Conservation (phyloP, 495 filamentous ascomycete genomes). For the Echria macrotheca region DNA sequence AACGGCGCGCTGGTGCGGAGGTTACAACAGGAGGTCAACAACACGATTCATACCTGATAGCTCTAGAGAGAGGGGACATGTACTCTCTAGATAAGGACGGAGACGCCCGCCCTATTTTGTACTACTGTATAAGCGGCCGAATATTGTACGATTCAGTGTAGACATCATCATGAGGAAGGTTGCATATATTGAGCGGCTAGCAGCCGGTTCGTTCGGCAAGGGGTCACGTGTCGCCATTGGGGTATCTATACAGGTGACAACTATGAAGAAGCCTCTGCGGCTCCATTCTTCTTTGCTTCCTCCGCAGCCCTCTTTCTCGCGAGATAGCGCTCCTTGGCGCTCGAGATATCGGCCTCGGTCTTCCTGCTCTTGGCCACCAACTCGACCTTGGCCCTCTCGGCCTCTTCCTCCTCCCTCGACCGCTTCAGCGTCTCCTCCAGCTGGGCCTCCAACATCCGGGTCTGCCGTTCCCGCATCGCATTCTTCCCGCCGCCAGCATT, state of each 20-base stretch:
- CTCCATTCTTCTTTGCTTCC: constrained; percentile 53
- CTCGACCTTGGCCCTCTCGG: constrained; percentile 61
- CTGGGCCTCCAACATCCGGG: constrained; percentile 79
- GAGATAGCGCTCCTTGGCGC: constrained; percentile 82
- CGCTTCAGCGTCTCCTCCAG: constrained; percentile 70
- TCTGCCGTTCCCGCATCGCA: constrained; percentile 74
- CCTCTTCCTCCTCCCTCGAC: constrained; percentile 67
- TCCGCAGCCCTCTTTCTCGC: constrained; percentile 78
- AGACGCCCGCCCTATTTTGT: too few relatives aligned
- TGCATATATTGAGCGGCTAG: too few relatives aligned
- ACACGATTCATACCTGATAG: constrained; percentile 6
- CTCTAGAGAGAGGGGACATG: neutral
- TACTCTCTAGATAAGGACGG: neutral
- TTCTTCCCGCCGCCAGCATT: constrained; percentile 40
- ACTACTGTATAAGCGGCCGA: too few relatives aligned
- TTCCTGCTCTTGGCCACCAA: constrained; percentile 65
- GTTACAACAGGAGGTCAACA: constrained; percentile 55
- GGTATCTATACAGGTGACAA: too few relatives aligned
- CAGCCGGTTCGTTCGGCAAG: too few relatives aligned
- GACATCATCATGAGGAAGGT: too few relatives aligned
- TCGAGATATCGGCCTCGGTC: constrained; percentile 74
- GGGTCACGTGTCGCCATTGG: too few relatives aligned
- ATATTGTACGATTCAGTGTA: too few relatives aligned
- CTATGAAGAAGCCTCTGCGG: constrained; percentile 18
- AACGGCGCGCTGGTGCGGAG: constrained; percentile 67